Conservation (phyloP, 257 asterid genomes). For the Plantago elongata region DNA sequence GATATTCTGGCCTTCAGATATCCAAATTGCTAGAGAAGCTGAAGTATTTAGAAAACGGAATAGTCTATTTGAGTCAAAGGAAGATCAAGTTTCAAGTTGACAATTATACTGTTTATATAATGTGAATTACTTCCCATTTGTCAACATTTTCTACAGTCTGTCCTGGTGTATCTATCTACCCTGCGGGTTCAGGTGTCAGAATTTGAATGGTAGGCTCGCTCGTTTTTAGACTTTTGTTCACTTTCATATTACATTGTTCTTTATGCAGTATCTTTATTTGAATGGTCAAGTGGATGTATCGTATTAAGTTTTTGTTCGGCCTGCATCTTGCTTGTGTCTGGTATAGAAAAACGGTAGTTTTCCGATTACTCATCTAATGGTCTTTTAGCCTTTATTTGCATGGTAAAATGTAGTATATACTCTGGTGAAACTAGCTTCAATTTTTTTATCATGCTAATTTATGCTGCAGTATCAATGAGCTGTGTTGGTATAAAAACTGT, state of each 20-base stretch:
- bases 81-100: slow-evolving; percentile 46
- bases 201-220: slow-evolving; percentile 26
- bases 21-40: slow-evolving; percentile 93
- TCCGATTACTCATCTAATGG: too few relatives aligned
- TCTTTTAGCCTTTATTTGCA: too few relatives aligned
- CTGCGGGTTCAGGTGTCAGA: slow-evolving; percentile 22
- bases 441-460: too few relatives aligned
- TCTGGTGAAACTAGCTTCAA: too few relatives aligned
- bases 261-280: background rate
- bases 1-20: slow-evolving; percentile 86
- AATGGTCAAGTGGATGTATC: background rate
- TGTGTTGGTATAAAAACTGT: too few relatives aligned
- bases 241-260: background rate
- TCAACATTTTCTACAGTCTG: slow-evolving; percentile 24
- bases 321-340: too few relatives aligned
- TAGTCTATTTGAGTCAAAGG: slow-evolving; percentile 36
- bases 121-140: slow-evolving; percentile 18
- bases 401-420: too few relatives aligned
- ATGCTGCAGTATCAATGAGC: too few relatives aligned
- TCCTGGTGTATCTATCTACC: slow-evolving; percentile 25
- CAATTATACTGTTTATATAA: slow-evolving; percentile 21
- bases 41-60: slow-evolving; percentile 59
- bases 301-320: background rate
- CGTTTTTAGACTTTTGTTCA: background rate
- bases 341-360: too few relatives aligned